Evolutionary conservation across 352 stramenopile species (phyloP).

Genomic region (Globisporangium nodosum): DNA sequence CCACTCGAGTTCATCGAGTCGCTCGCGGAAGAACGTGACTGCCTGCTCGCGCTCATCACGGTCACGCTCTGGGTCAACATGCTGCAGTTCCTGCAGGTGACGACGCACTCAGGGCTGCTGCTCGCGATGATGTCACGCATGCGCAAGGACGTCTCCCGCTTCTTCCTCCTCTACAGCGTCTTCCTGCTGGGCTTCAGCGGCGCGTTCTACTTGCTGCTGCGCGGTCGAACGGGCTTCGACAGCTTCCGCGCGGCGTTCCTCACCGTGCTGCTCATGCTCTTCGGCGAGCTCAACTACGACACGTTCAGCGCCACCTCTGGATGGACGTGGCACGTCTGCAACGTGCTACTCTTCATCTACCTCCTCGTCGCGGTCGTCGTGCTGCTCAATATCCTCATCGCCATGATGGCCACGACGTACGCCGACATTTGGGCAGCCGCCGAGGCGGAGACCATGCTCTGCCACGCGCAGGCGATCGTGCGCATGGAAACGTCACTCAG

Average conservation of each 20-base stretch:
- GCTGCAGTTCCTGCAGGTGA: conserved; percentile 68
- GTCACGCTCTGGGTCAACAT: conserved; percentile 67
- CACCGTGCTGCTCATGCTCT: conserved; percentile 73
- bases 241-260: conserved; percentile 55
- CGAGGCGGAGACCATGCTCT: conserved; percentile 12
- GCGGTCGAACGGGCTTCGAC: conserved; percentile 45
- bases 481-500: conserved; percentile 16
- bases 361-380: conserved; percentile 22
- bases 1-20: conserved; percentile 40
- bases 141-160: conserved; percentile 59
- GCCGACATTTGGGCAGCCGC: conserved; percentile 14
- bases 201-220: conserved; percentile 67
- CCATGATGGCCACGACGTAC: conserved; percentile 33
- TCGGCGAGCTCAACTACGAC: conserved; percentile 38
- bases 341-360: conserved; percentile 14
- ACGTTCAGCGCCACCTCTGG: conserved; percentile 6
- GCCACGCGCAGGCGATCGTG: conserved; percentile 16
- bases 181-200: conserved; percentile 69
- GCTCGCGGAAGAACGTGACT: conserved; percentile 33
- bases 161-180: conserved; percentile 63
- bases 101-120: conserved; percentile 45
- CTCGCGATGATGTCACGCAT: conserved; percentile 79
- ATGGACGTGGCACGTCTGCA: conserved; percentile 13
- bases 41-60: conserved; percentile 44
- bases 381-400: conserved; percentile 35